Base-by-base conservation (phyloP, 2,329 filamentous ascomycete genomes). In the Alternaria atra region DNA sequence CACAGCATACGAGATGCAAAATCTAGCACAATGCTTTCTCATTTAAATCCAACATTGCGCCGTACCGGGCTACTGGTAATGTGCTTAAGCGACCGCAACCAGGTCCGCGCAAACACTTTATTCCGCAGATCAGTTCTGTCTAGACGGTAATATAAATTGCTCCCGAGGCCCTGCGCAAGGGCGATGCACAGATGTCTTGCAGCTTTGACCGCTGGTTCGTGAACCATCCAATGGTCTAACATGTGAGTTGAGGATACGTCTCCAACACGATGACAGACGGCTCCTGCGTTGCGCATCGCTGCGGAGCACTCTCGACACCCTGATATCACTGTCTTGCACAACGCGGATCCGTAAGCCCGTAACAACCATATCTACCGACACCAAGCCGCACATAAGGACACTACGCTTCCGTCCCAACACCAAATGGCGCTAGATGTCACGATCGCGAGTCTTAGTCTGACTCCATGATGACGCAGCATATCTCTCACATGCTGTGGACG, bases 61-160 rank as follows among this genome's bases (percentile, higher is more conserved):
- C 34, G 61, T 66, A 66, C 69, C 69, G 60, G 69, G 67, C 60
- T 66, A 63, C 42, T 71, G 69, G 69, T 69, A 67, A 44, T 57
- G 27, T 56, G 42, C 47, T 20, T 52, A 59, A 58, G 54, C 55
- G 57, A 63, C 54, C 42, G 42, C 43, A 58, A 47, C 60, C 55
- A 59, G 55, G 57, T 62, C 59, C 35, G 44, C 46, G 53, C 42
- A 37, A 60, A 46, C 66, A 66, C 67, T 67, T 51, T 69, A 69
- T 63, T 63, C 44, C 43, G 66, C 58, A 64, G 61, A 69, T 69
- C 66, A 58, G 37, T 51, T 52, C 37, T 61, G 46, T 65, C 48
- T 51, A 60, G 35, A 56, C 55, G 44, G 61, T 53, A 58, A 55
- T 52, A 52, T 30, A 56, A 17, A 55, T 55, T 63, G 47, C 34